Percentiles rank a stretch among this genome's conserved stretches.
phyloP scores from a whole-genome alignment of 495 filamentous ascomycete genomes.

The Penicillium bialowiezense region DNA sequence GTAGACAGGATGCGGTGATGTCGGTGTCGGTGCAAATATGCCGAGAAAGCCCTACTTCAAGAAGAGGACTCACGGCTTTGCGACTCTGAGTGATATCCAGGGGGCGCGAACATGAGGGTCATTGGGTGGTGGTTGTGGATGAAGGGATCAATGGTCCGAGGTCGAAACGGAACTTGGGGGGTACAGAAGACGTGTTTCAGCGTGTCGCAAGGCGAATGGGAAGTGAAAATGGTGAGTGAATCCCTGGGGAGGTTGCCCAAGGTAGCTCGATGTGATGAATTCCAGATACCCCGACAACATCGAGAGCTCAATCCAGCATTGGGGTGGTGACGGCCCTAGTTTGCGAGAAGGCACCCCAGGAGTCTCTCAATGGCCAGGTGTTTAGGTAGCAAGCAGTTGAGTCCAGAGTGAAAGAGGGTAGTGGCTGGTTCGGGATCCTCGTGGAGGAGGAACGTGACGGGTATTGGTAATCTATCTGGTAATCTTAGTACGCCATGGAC shows the following conservation, averaged over 20 bases:
- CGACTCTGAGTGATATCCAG: constrained; percentile 19
- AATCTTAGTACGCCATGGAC: neutral
- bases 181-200: constrained; percentile 4
- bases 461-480: neutral
- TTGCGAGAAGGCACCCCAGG: no score
- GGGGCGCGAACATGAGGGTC: constrained; percentile 25
- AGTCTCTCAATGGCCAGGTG: no score
- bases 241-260: no score
- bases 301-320: constrained; percentile 1
- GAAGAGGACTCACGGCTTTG: constrained; percentile 23
- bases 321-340: neutral
- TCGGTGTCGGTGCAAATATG: neutral
- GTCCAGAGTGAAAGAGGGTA: constrained; percentile 3
- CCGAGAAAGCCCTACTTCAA: constrained; percentile 7
- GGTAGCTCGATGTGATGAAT: neutral
- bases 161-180: no score
- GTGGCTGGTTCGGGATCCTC: constrained; percentile 28
- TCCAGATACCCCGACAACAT: constrained; percentile 1
- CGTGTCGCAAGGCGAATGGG: no score
- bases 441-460: constrained; percentile 24
- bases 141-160: no score
- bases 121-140: constrained; percentile 28
- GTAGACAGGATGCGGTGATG: neutral
- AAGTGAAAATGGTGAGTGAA: neutral
- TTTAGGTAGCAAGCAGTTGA: no score